Percentiles rank a stretch among this genome's conserved stretches.
Conservation (phyloP, 2,329 filamentous ascomycete species). For the Fusarium pseudograminearum region DNA sequence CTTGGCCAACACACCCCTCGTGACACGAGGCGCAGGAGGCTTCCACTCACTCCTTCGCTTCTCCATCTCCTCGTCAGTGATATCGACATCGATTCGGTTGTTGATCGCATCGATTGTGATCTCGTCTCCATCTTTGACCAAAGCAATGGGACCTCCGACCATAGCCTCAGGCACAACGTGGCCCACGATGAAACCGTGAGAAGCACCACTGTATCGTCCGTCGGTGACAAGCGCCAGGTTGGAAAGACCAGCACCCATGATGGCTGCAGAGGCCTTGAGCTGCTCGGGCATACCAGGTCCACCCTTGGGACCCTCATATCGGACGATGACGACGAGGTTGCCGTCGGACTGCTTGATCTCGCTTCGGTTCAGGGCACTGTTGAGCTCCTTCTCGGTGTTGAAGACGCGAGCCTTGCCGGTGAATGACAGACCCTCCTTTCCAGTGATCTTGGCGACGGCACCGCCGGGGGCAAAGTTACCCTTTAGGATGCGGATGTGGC, state of each 20-base stretch:
- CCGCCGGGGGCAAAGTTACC: conserved; percentile 91
- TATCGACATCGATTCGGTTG: conserved; percentile 77
- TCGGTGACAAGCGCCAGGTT: conserved; percentile 95
- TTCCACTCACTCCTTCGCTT: conserved; percentile 75
- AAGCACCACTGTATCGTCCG: conserved; percentile 88
- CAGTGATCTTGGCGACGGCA: conserved; percentile 95
- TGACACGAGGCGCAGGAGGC: conserved; percentile 77
- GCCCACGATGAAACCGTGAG: conserved; percentile 92
- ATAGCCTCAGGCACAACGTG: conserved; percentile 93
- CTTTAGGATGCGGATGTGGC: conserved; percentile 88
- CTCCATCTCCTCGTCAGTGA: conserved; percentile 77
- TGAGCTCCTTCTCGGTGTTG: conserved; percentile 84
- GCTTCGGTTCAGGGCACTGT: conserved; percentile 79
- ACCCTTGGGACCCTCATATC: conserved; percentile 93
- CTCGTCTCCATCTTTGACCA: conserved; percentile 82
- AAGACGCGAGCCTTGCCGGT: conserved; percentile 85
- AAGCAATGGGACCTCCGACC: conserved; percentile 86
- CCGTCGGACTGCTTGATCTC: conserved; percentile 68
- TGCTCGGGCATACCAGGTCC: conserved; percentile 98
- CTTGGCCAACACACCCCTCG: conserved; percentile 87
- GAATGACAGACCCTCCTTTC: conserved; percentile 89
- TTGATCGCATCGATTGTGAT: conserved; percentile 88
- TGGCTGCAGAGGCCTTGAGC: conserved; percentile 85
- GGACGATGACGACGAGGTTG: conserved; percentile 88
- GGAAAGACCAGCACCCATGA: conserved; percentile 90